Conservation (phyloP, 208 protist species). For the Herpetomonas muscarum region DNA sequence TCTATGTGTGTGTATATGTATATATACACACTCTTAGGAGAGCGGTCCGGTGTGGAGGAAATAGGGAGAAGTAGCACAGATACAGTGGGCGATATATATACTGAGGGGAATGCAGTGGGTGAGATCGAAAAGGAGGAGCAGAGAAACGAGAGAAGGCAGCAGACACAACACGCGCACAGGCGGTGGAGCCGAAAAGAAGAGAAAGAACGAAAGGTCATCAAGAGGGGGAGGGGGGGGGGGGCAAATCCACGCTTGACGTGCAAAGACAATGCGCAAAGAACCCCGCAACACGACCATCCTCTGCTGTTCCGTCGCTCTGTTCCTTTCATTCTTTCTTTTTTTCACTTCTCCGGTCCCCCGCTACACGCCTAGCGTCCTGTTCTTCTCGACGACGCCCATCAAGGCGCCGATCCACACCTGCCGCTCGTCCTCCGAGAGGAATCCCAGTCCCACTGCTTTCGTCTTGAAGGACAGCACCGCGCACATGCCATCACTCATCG, state of each 20-base stretch:
- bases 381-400: constrained; percentile 69
- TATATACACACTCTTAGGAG: not conserved
- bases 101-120: not conserved
- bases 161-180: too few relatives aligned
- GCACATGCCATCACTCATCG: constrained; percentile 43
- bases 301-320: not conserved
- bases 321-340: not conserved
- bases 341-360: too few relatives aligned
- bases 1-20: too few relatives aligned
- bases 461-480: constrained; percentile 48
- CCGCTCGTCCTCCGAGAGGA: constrained; percentile 54
- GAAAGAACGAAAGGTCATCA: not conserved
- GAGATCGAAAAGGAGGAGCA: not conserved
- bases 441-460: constrained; percentile 44
- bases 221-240: not conserved
- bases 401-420: constrained; percentile 63
- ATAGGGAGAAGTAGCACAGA: not conserved
- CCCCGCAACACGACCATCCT: too few relatives aligned
- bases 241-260: too few relatives aligned
- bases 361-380: constrained; percentile 26
- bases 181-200: constrained; percentile 13
- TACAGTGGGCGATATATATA: not conserved
- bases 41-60: not conserved
- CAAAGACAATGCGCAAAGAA: too few relatives aligned
- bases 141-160: not conserved